Conservation (phyloP, 768 basidiomycete genomes). For the Suillus lakei region DNA sequence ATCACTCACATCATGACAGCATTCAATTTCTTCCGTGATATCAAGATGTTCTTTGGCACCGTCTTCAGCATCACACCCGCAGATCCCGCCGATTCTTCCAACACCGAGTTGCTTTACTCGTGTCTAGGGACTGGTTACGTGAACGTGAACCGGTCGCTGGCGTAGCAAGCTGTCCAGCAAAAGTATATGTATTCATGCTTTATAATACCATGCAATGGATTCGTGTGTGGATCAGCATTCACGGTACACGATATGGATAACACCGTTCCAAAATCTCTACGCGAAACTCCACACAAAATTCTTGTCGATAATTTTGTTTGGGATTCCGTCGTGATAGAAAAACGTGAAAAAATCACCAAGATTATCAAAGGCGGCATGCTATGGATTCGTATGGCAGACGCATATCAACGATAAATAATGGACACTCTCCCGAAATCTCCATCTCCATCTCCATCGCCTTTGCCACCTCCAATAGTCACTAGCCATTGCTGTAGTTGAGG, state of each 20-base stretch:
- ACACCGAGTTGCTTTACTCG: conserved; percentile 74
- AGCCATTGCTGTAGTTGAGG: conserved; percentile 78
- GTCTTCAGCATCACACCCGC: conserved; percentile 87
- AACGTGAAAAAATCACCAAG: neutral
- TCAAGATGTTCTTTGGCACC: conserved; percentile 83
- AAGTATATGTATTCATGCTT: conserved; percentile 3
- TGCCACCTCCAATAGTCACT: conserved; percentile 59
- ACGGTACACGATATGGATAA: neutral
- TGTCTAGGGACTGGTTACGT: conserved; percentile 93
- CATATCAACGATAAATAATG: conserved; percentile 72
- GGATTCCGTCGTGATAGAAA: neutral
- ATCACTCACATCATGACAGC: conserved; percentile 45
- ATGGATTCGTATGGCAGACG: neutral
- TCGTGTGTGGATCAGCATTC: neutral
- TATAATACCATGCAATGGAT: conserved; percentile 2
- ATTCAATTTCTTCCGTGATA: conserved; percentile 89
- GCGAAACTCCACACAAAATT: neutral
- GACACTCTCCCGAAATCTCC: conserved; percentile 71
- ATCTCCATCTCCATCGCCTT: conserved; percentile 49
- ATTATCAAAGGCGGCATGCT: neutral
- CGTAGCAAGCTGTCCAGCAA: conserved; percentile 38
- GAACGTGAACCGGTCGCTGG: conserved; percentile 83
- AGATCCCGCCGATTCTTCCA: conserved; percentile 54
- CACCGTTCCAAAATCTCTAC: neutral
- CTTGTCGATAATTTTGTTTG: neutral